Evolutionary conservation across 2,329 filamentous ascomycete species (phyloP), one percentile per base, ranked within the genome.

Genomic region (Sphaerulina vaccinii): DNA sequence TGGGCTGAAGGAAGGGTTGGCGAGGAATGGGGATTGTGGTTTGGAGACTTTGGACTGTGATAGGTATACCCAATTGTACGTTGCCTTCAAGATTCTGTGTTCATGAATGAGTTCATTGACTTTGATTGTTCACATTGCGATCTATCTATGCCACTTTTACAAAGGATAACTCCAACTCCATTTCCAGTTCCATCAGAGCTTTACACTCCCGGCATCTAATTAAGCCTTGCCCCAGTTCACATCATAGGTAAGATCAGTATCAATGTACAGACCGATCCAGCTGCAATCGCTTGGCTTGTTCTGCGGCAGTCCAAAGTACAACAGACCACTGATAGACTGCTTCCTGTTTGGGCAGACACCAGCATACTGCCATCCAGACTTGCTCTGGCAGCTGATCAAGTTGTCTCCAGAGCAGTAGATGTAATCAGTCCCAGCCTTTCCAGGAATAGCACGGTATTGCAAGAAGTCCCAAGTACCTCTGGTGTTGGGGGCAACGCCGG

Each of bases 281-380:
- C 45, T 13, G 40, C 51, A 54, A 21, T 54, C 51, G 10, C 8
- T 24, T 37, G 51, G 51, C 23, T n/a, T 54, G 7, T 36, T 49
- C 39, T 46, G 11, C 18, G 51, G 45, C 33, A 54, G 40, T 39
- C 45, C 51, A 29, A 54, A 54, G 35, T 54, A 45, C 39, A 54
- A 37, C 40, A 49, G 33, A 6, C 51, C 51, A 22, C 45, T 54
- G 22, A 54, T 49, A 10, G 39, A 45, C 51, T 54, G 52, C 47
- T 51, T 50, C 18, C 47, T 32, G 27, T 51, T 47, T 5, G 52
- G 52, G 21, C 47, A 54, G 1, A 54, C 47, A 23, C 47, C 52
- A 22, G 52, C 52, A 48, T 51, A 51, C 37, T 54, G 47, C 45
- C 45, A 54, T 16, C 52, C 52, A 37, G 40, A 42, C 47, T 54